Conservation (phyloP, 1,284 basidiomycete genomes). For the Macrocystidia cucumis region DNA sequence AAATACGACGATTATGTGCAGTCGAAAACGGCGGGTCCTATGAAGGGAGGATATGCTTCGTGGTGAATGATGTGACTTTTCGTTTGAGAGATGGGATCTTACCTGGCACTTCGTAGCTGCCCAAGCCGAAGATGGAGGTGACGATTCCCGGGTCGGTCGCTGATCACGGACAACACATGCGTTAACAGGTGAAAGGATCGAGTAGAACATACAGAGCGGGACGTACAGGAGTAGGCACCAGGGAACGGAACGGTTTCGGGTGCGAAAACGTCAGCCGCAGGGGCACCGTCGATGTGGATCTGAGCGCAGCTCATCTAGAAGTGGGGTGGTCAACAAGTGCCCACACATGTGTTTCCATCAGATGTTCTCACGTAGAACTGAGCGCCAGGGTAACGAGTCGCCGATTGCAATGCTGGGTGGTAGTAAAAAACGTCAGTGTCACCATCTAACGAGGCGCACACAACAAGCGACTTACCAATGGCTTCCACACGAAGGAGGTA, state of each 20-base stretch:
- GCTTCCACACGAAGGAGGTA: conserved; percentile 46
- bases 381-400: conserved; percentile 38
- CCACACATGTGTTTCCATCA: too few species aligned
- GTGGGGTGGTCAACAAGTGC: too few species aligned
- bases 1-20: conserved; percentile 9
- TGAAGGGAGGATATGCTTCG: not conserved
- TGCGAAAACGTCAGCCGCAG: conserved; percentile 34
- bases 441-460: conserved; percentile 4
- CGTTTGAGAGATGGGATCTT: too few species aligned
- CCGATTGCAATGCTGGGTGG: conserved; percentile 22
- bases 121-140: conserved; percentile 28
- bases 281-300: conserved; percentile 41
- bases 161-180: conserved; percentile 9
- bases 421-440: not conserved
- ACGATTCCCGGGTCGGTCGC: conserved; percentile 35
- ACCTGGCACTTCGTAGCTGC: conserved; percentile 32
- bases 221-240: conserved; percentile 32
- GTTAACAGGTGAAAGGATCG: too few species aligned
- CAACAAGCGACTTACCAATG: conserved; percentile 30
- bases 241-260: conserved; percentile 43
- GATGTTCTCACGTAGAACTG: conserved; percentile 35
- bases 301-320: conserved; percentile 47
- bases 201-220: conserved; percentile 24
- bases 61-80: too few species aligned
- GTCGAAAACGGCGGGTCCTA: conserved; percentile 20